These are phyloP conservation scores for Paramecium biaurelia DNA, from an alignment of 73 alveolate genomes.

Conservation along the genomic window DNA sequence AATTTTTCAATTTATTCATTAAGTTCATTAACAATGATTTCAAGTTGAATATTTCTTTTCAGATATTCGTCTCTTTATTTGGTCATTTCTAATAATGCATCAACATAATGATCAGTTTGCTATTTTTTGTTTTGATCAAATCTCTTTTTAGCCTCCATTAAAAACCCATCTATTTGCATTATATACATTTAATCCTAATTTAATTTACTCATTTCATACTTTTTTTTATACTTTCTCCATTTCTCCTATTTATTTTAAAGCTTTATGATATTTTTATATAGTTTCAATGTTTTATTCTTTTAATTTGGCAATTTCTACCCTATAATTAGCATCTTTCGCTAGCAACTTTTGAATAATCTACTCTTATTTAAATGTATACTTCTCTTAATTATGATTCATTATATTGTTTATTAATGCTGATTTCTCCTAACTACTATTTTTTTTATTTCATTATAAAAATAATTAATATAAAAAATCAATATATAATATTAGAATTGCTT, in stretches of 20 bases:
- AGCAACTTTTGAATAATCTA: not conserved
- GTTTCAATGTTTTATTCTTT: slow-evolving; percentile 18
- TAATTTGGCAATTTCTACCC: slow-evolving; percentile 13
- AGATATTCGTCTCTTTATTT: not conserved
- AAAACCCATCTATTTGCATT: not conserved
- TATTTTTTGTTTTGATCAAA: not conserved
- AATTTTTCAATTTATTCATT: not conserved
- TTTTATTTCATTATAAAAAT: slow-evolving; percentile 17
- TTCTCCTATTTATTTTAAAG: slow-evolving; percentile 41
- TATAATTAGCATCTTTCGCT: not conserved
- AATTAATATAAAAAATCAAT: not conserved
- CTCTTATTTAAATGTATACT: not conserved
- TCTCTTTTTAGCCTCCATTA: slow-evolving; percentile 13
- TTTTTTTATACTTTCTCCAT: slow-evolving; percentile 41
- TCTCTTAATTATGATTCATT: slow-evolving; percentile 46
- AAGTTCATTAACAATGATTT: not conserved
- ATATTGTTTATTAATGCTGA: not conserved
- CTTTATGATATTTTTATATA: slow-evolving; percentile 12
- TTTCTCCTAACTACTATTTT: slow-evolving; percentile 34
- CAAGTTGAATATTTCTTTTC: not conserved
- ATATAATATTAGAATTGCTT: not conserved
- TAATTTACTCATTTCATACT: not conserved
- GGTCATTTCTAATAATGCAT: slow-evolving; percentile 33
- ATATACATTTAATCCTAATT: slow-evolving; percentile 15
- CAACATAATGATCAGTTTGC: slow-evolving; percentile 28